Evolutionary conservation across 345 rosid species (phyloP).

Genomic region (Hibiscus trionum): DNA sequence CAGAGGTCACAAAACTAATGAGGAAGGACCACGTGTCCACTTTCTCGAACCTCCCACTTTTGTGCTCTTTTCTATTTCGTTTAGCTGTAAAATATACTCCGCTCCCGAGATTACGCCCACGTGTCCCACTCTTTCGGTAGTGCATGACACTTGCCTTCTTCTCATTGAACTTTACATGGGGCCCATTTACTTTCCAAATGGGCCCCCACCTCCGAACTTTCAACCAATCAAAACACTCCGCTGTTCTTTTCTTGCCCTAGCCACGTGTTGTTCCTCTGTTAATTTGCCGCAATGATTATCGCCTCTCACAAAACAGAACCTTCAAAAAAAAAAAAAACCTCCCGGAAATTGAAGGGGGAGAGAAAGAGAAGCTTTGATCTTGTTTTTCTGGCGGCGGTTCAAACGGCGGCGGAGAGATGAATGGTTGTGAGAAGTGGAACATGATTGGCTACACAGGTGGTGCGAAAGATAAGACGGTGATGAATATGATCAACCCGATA

Average conservation of each 20-base stretch:
- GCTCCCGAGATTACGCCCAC: slow-evolving; percentile 6
- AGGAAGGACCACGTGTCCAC: slow-evolving; percentile 22
- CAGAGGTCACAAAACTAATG: slow-evolving; percentile 2
- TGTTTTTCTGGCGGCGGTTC: not conserved
- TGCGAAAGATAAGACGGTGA: slow-evolving; percentile 31
- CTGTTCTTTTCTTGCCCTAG: slow-evolving; percentile 21
- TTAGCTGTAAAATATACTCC: not conserved
- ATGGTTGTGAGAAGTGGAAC: slow-evolving; percentile 19
- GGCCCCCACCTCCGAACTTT: slow-evolving; percentile 26
- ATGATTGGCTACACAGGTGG: slow-evolving; percentile 17
- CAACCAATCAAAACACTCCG: slow-evolving; percentile 14
- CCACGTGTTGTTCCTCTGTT: slow-evolving; percentile 40
- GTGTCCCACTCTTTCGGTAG: slow-evolving; percentile 19
- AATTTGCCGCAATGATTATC: slow-evolving; percentile 18
- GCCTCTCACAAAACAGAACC: not conserved
- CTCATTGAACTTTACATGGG: not conserved
- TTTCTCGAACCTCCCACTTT: slow-evolving; percentile 24
- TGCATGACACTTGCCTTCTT: not conserved
- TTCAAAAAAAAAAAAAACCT: not conserved
- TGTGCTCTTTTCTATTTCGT: slow-evolving; percentile 1
- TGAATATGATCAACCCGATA: slow-evolving; percentile 29
- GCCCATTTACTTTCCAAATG: not conserved
- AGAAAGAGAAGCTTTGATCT: not conserved
- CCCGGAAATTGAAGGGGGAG: not conserved
- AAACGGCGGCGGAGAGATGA: slow-evolving; percentile 16